phyloP scores from a whole-genome alignment of 78 protist genomes.

The Speleostelium caveatum region DNA sequence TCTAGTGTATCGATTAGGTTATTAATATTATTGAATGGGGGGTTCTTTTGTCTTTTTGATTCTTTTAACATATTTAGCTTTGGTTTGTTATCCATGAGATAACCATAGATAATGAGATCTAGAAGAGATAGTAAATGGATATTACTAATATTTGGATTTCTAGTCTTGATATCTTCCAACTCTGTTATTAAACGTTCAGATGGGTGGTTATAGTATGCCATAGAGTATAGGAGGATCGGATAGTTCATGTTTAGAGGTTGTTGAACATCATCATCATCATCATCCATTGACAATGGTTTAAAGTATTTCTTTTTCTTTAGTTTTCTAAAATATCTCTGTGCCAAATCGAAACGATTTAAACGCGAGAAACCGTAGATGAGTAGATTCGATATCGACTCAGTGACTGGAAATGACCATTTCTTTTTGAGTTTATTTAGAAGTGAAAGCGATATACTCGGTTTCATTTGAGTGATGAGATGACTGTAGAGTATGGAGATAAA shows the following conservation, averaged over 20 bases:
- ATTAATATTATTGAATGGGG: neutral
- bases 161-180: neutral
- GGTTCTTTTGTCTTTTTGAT: neutral
- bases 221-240: constrained; percentile 2
- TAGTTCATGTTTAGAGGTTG: constrained; percentile 1
- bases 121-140: neutral
- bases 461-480: neutral
- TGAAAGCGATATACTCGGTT: neutral
- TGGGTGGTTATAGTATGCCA: constrained; percentile 18
- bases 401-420: constrained; percentile 23
- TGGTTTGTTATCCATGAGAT: constrained; percentile 16
- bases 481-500: neutral
- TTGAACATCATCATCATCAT: neutral
- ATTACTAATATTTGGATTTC: no score
- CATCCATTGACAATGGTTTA: neutral
- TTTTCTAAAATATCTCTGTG: neutral
- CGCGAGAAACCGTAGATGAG: constrained; percentile 20
- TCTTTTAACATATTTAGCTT: neutral
- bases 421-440: neutral
- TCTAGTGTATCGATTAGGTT: neutral
- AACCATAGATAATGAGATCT: constrained; percentile 20
- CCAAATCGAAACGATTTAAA: neutral
- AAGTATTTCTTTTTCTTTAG: neutral
- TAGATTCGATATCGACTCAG: neutral
- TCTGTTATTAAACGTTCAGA: neutral